Evolutionary conservation across 257 asterid genomes (phyloP).

Genomic region (Paulownia fortunei): DNA sequence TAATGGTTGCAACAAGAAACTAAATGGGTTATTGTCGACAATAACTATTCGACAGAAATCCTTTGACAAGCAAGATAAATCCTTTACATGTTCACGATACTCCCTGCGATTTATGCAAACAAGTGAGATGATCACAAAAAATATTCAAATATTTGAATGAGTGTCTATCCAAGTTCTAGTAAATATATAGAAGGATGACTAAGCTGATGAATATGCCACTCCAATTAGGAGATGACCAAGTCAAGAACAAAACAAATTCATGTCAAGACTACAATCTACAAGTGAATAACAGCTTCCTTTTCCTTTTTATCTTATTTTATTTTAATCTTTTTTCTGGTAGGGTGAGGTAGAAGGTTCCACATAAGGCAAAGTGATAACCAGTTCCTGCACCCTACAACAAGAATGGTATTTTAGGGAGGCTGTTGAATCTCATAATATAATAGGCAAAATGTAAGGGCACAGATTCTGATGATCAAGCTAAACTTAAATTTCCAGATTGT

Average conservation of each 20-base stretch:
- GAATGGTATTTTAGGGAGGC: neutral
- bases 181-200: neutral
- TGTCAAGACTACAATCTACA: neutral
- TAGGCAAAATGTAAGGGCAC: neutral
- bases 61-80: slow-evolving; percentile 72
- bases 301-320: neutral
- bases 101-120: slow-evolving; percentile 59
- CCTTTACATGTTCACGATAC: slow-evolving; percentile 91
- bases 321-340: neutral
- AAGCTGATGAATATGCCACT: neutral
- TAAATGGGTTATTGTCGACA: slow-evolving; percentile 95
- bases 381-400: neutral
- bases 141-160: neutral
- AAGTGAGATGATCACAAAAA: slow-evolving; percentile 10
- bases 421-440: slow-evolving; percentile 12
- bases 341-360: slow-evolving; percentile 3
- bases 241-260: slow-evolving; percentile 8
- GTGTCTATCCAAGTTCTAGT: neutral
- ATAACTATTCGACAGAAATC: slow-evolving; percentile 75
- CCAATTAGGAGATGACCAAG: neutral
- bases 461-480: neutral
- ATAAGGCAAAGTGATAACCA: neutral
- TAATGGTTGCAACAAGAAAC: slow-evolving; percentile 91
- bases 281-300: neutral
- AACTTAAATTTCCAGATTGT: neutral